Evolutionary conservation across 148 eudicot species (phyloP), one percentile per base, ranked within the genome.

Genomic region (Selenicereus undatus): DNA sequence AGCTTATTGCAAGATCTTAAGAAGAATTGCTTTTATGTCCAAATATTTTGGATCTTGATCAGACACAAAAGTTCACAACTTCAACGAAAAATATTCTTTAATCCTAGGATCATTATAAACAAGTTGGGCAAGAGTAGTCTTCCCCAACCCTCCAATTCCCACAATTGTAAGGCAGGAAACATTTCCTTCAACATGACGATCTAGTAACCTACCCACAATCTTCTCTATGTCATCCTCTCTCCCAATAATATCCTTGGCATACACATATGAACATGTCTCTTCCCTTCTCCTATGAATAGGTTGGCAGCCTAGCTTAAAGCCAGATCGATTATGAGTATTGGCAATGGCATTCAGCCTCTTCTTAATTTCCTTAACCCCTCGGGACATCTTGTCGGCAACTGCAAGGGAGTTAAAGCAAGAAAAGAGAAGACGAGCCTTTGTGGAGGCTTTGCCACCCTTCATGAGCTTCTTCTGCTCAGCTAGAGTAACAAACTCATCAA

Each of bases 351-450:
- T 58, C 12, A 73, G 4, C 48, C 24, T 36, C 11, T 22, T 42
- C 82, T 36, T 80, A 36, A 72, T 72, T 1, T 72, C 75, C 52
- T 72, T 39, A 39, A 70, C 73, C 22, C 73, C 73, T 70, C 22
- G 64, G 8, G 68, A 70, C 18, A 79, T 79, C 1, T 18, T 66
- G 22, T 18, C 12, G 4, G 74, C 13, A 78, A 50, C 51, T 4
- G 5, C 30, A 8, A 79, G n/a, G 11, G 64, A 27, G 4, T 79
- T 79, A 18, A 52, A 50, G 8, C 14, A 1, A 21, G 66, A 54
- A 54, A 71, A 79, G 51, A 70, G 54, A 20, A 22, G 20, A 27
- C 43, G 62, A 3, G 71, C 81, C 81, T 51, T 32, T 52, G 51
- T 71, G 16, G 56, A 18, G 12, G 62, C 21, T 8, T 39, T 36